Percentiles rank a stretch among this genome's conserved stretches.
These are phyloP conservation scores for Fraxinus dipetala DNA, from an alignment of 305 asterid species.

Conservation along the genomic window DNA sequence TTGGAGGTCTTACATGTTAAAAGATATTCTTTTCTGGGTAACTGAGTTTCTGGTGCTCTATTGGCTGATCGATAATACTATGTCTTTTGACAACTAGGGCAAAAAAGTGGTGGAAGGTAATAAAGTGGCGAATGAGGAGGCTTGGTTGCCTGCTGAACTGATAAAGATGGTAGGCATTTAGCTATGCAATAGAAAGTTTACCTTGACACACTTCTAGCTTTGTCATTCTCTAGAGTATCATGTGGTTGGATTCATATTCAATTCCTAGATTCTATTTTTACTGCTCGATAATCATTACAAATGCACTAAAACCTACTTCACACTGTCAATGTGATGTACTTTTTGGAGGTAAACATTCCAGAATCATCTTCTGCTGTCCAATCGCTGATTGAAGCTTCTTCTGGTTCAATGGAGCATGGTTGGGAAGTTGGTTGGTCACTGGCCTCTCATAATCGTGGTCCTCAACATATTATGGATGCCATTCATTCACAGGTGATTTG, in stretches of 20 bases:
- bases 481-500: constrained; percentile 49
- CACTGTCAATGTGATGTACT: constrained; percentile 27
- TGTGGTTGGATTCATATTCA: constrained; percentile 2
- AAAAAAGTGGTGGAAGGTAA: constrained; percentile 38
- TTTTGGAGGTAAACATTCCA: constrained; percentile 73
- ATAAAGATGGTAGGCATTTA: constrained; percentile 51
- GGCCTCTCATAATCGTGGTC: constrained; percentile 65
- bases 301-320: constrained; percentile 1
- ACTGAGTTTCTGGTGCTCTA: neutral
- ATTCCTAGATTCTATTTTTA: neutral
- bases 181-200: neutral
- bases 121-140: constrained; percentile 26
- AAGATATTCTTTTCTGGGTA: constrained; percentile 19
- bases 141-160: constrained; percentile 78
- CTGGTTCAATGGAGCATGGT: constrained; percentile 69
- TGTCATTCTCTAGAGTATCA: constrained; percentile 3
- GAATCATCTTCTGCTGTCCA: constrained; percentile 75
- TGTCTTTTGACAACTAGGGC: constrained; percentile 43
- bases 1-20: constrained; percentile 50
- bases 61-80: constrained; percentile 19
- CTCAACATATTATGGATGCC: constrained; percentile 47
- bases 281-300: neutral
- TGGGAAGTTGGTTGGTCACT: constrained; percentile 99
- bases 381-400: constrained; percentile 78
- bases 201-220: constrained; percentile 14